Evolutionary conservation across 768 basidiomycete genomes (phyloP), one percentile per base, ranked within the genome.

Genomic region (Tricholoma terreum): DNA sequence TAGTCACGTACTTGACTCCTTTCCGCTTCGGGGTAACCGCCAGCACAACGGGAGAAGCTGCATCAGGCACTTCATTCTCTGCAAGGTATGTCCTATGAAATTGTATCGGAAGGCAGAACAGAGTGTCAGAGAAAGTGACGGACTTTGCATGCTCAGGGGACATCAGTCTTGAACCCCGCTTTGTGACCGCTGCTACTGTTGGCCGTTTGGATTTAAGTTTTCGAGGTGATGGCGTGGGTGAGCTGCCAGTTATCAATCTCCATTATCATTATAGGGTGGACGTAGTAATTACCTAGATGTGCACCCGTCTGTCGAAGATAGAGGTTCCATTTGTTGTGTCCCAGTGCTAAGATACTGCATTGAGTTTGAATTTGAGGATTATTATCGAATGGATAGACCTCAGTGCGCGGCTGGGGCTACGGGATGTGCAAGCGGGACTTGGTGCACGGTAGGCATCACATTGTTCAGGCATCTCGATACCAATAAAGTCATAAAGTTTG

Each of bases 401-500:
- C 55, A 27, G 46, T 40, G 48, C 52, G 59, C 58, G 34, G 48
- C 61, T 56, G 46, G 61, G 60, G 54, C 59, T 53, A 55, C 49
- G 46, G 2, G 64, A 52, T 24, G 50, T 6, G 36, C 17, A 24
- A 27, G 24, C 22, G 12, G 55, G 56, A 38, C 45, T 52, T 35
- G 50, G 40, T 10, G 52, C 51, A 8, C 55, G 63, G n/a, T n/a
- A n/a, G 31, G 56, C 62, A 33, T 62, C 60, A 15, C 55, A 63
- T 17, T 67, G 65, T 12, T 61, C 65, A 42, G 73, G 72, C 14
- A 69, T 65, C 46, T 78, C 77, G 21, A 77, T 70, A 2, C 77
- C 77, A 33, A 79, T 77, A 34, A 69, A 73, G 27, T 73, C 70
- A 60, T 77, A 81, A 6, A 79, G 45, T 52, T 78, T 71, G 34